Evolutionary conservation across 352 stramenopile species (phyloP), one percentile per base, ranked within the genome.

Genomic region (Phytophthora pinifolia): DNA sequence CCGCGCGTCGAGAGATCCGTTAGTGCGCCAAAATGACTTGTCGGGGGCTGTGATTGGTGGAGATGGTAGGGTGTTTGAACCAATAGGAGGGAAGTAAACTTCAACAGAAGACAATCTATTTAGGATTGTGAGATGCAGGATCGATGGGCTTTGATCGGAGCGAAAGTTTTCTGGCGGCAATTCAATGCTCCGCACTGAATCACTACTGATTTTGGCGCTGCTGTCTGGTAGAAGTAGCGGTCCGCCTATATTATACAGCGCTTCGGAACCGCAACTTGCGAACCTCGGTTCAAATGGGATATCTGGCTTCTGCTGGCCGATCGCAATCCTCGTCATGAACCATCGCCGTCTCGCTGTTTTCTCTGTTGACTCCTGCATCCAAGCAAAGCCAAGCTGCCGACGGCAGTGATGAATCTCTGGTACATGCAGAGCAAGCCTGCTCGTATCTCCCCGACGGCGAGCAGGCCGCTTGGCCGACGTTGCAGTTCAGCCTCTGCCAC

Each of bases 11-110:
- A 29, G 25, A 46, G 51, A 61, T 63, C 46, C 14, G 39, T 15
- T 9, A 29, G 9, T 15, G 14, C 25, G 33, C 33, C n/a, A 54
- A 25, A 22, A 25, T 6, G 49, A 34, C 18, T 22, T 10, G 29
- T 48, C 30, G 17, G 15, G n/a, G 29, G 13, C 9, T 42, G 17
- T 17, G 54, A 67, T 63, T 67, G 59, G 59, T 39, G 20, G 42
- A 47, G 56, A 61, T 43, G 15, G 1, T 1, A 4, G 4, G 0
- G 0, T 1, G 8, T 51, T 65, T 60, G 18, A 15, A n/a, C 55
- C 54, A 63, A 63, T 63, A 8, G 17, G n/a, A 43, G 15, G 5
- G 2, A 8, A 51, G 6, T 3, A 2, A 1, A 57, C 46, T 62
- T 62, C 37, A 62, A 60, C 18, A 32, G 38, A 27, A 27, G 6